These are phyloP conservation scores for Rhododendron ferrugineum DNA, from an alignment of 148 eudicot species.

Conservation along the genomic window DNA sequence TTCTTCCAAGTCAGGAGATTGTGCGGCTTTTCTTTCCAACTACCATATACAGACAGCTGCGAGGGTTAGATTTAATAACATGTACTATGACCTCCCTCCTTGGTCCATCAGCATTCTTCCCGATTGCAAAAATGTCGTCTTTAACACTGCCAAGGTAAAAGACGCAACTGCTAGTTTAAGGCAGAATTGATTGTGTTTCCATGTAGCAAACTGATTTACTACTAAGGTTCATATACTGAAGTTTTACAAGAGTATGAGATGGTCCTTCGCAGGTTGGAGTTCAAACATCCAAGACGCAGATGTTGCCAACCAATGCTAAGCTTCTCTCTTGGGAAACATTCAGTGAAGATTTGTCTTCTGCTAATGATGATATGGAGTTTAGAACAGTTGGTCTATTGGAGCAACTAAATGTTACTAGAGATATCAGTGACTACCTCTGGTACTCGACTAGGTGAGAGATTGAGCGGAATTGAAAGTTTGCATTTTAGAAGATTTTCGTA, in stretches of 20 bases:
- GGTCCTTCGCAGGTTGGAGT: conserved; percentile 49
- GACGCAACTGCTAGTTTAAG: not conserved
- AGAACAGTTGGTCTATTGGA: conserved; percentile 64
- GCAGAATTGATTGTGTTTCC: not conserved
- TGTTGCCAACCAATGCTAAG: conserved; percentile 43
- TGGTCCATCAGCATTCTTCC: conserved; percentile 99
- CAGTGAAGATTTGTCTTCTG: conserved; percentile 49
- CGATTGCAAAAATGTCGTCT: conserved; percentile 72
- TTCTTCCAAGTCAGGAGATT: conserved; percentile 55
- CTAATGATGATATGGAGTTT: conserved; percentile 38
- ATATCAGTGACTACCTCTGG: conserved; percentile 89
- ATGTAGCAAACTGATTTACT: not conserved
- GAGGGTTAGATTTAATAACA: conserved; percentile 50
- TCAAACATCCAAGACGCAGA: conserved; percentile 42
- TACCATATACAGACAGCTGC: conserved; percentile 46
- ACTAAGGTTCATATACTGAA: not conserved
- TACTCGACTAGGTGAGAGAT: conserved; percentile 71
- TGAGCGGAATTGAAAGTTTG: not conserved
- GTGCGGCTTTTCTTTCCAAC: conserved; percentile 84
- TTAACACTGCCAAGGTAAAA: conserved; percentile 78
- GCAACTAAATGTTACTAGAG: conserved; percentile 83
- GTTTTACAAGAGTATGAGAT: not conserved
- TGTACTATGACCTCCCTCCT: conserved; percentile 75
- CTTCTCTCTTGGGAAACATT: conserved; percentile 63
- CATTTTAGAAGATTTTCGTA: not conserved